Percentiles rank a stretch among this genome's conserved stretches.
These are phyloP conservation scores for Nicotiana sylvestris DNA, from an alignment of 257 asterid genomes.

Conservation along the genomic window DNA sequence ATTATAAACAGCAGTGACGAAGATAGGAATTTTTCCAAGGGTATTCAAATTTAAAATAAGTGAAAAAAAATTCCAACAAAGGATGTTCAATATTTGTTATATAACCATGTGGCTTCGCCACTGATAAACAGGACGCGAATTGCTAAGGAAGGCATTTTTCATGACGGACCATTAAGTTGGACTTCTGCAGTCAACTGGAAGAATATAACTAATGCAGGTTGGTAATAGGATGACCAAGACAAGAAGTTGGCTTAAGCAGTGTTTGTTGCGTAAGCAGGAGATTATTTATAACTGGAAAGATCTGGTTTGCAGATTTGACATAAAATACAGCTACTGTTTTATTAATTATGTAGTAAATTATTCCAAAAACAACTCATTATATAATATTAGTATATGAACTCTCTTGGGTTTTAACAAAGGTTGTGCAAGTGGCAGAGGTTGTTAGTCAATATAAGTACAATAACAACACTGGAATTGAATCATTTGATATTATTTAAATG, in stretches of 20 bases:
- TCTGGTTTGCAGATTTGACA: background rate
- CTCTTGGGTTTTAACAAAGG: background rate
- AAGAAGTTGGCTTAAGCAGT: background rate
- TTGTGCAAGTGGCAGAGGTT: background rate
- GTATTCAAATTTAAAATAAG: too few relatives aligned
- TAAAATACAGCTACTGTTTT: background rate
- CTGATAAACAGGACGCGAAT: background rate
- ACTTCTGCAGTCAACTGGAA: background rate
- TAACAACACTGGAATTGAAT: background rate
- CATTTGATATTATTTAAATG: background rate
- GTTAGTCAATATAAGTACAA: background rate
- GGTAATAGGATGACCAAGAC: background rate
- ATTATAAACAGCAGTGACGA: too few relatives aligned
- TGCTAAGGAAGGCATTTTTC: background rate
- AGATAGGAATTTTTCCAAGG: too few relatives aligned
- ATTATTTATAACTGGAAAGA: background rate
- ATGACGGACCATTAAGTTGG: too few relatives aligned
- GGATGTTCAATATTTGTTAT: too few relatives aligned
- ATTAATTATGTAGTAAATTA: background rate
- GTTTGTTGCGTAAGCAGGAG: conserved; percentile 1
- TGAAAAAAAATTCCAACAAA: too few relatives aligned
- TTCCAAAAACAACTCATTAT: background rate
- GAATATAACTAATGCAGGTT: background rate
- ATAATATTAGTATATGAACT: background rate
- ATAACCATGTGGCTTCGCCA: too few relatives aligned